phyloP scores from a whole-genome alignment of 2,329 filamentous ascomycete species.

The Ilyonectria destructans region DNA sequence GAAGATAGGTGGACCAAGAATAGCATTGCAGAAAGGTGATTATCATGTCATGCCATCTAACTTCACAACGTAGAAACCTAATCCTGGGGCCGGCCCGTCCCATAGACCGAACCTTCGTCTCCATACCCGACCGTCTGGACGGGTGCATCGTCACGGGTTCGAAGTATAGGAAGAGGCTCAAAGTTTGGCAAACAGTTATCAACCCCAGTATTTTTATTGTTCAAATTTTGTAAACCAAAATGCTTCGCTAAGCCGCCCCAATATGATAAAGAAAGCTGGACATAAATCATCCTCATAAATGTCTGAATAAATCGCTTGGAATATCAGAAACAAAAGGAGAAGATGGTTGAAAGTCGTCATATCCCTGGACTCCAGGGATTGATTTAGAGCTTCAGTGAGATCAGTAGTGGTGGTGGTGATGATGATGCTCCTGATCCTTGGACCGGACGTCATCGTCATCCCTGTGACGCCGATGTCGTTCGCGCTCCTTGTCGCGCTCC shows the following conservation, averaged over 20 bases:
- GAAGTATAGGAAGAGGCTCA: background rate
- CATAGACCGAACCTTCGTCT: background rate
- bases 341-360: constrained; percentile 3
- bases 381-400: constrained; percentile 52
- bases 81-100: background rate
- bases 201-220: constrained; percentile 16
- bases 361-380: constrained; percentile 37
- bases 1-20: background rate
- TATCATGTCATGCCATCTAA: background rate
- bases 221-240: constrained; percentile 19
- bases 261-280: constrained; percentile 2
- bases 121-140: background rate
- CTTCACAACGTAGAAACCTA: background rate
- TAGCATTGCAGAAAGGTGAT: background rate
- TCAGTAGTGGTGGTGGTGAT: constrained; percentile 54
- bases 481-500: constrained; percentile 55
- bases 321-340: constrained; percentile 6
- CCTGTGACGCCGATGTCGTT: constrained; percentile 51
- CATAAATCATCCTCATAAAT: constrained; percentile 9
- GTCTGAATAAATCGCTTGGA: constrained; percentile 18
- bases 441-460: constrained; percentile 51
- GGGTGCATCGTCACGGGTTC: background rate
- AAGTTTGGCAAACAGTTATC: background rate
- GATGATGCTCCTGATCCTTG: constrained; percentile 52
- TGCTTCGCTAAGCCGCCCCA: constrained; percentile 28